These are phyloP conservation scores for Gleditsia sinensis DNA, from an alignment of 306 rosid genomes.

Conservation along the genomic window DNA sequence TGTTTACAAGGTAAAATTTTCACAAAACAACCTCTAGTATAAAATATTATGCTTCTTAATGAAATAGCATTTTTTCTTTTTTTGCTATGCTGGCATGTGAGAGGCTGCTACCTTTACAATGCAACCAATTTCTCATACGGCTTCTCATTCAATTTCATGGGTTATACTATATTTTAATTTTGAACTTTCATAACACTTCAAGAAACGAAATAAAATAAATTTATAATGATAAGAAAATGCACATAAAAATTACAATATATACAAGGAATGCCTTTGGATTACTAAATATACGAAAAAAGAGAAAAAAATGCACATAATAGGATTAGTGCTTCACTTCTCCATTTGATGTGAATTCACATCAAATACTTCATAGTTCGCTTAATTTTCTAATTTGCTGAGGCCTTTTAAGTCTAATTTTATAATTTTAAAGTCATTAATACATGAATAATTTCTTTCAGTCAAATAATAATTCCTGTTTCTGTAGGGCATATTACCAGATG, in stretches of 20 bases:
- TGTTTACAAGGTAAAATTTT: constrained; percentile 44
- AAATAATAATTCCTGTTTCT: neutral
- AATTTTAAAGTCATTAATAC: neutral
- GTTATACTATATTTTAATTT: neutral
- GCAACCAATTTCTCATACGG: neutral
- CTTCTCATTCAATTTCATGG: neutral
- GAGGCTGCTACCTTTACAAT: neutral
- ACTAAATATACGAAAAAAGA: no score
- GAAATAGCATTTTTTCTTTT: neutral
- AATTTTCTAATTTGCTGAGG: neutral
- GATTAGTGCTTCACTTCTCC: neutral
- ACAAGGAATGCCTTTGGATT: neutral
- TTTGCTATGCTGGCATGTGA: neutral
- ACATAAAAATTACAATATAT: neutral
- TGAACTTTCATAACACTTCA: neutral
- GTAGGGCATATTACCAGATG: constrained; percentile 41
- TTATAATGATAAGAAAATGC: neutral
- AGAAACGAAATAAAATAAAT: neutral
- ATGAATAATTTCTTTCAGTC: neutral
- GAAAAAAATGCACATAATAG: no score
- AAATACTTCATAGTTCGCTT: neutral
- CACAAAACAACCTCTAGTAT: neutral
- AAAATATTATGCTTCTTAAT: neutral
- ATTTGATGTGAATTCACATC: neutral
- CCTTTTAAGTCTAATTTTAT: neutral